phyloP scores from a whole-genome alignment of 2,329 filamentous ascomycete species.

The Colletotrichum lentis region DNA sequence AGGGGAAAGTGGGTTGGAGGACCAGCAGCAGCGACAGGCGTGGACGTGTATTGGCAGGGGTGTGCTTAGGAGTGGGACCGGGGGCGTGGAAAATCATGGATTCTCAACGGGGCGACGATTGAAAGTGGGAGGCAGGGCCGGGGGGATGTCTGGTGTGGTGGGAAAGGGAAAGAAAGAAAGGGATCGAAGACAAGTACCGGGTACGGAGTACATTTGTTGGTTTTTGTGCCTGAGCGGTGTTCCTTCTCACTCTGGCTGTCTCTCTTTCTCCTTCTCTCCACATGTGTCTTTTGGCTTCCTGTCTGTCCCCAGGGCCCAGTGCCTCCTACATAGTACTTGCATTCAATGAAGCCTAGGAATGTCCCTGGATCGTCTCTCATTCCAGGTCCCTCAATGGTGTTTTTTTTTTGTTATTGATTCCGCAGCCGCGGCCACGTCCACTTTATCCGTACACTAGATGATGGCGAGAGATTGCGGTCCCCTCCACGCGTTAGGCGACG shows the following conservation, averaged over 20 bases:
- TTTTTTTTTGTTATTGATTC: not conserved
- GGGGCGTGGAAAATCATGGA: not conserved
- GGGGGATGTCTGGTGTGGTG: not conserved
- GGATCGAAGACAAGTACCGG: conserved; percentile 17
- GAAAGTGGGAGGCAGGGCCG: not conserved
- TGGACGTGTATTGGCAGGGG: not conserved
- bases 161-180: conserved; percentile 3
- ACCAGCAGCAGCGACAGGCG: conserved; percentile 1
- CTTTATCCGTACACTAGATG: conserved; percentile 19
- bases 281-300: not conserved
- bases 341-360: not conserved
- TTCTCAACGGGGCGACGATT: conserved; percentile 8
- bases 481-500: conserved; percentile 18
- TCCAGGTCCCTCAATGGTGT: not conserved
- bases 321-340: no score
- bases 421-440: not conserved
- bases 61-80: not conserved
- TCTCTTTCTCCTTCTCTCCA: not conserved
- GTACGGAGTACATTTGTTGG: conserved; percentile 1
- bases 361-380: not conserved
- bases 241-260: not conserved
- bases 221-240: not conserved
- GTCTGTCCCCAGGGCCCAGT: no score
- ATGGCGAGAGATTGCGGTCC: conserved; percentile 32
- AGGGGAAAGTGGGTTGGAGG: conserved; percentile 26